Base-by-base conservation (phyloP, 2,329 filamentous ascomycete species). In the Phialophora macrospora region DNA sequence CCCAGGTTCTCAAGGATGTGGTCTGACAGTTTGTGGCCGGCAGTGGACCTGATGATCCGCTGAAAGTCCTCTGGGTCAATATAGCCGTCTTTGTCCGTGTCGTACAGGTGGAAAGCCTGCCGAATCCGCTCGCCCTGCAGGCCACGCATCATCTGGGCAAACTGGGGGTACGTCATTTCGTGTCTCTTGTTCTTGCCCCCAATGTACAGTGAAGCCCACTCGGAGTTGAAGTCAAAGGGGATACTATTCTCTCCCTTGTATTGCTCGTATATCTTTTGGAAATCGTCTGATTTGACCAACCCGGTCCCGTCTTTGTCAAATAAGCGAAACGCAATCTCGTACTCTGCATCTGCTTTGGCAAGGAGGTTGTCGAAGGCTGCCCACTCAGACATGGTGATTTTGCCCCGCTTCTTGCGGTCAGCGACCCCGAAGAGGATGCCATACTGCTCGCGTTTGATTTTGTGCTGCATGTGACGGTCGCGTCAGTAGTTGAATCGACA, bases 1-100 rank as follows among this genome's bases (percentile, higher is more conserved):
- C 91, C 88, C 55, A 99, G 86, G 79, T 98, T 94, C 72, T 93
- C 88, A 57, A 99, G 85, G 49, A 99, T 83, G 78, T 99, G 93
- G 79, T 99, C 95, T 0, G 94, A 98, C 68, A 99, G 88, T 86
- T 99, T 99, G 83, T 99, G 95, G 75, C 87, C 89, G 17, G 93
- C 88, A 1, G 93, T 98, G 80, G 97, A 92, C 66, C 91, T 84
- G 75, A 99, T 97, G 80, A 99, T 99, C 79, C 91, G 90, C 83
- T 96, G 92, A 79, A 99, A 99, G 72, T 99, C 90, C 70, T 96
- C 90, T 0, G 95, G 93, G 77, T 96, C 90, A 73, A 99, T 98
- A 82, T 92, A 98, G 63, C 95, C 95, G 76, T 97, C 93, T 60
- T 89, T 90, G 74, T 97, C 90, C 79, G 88, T 91, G 80, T 99